Conservation (phyloP, 2,329 filamentous ascomycete species). For the Neonectria punicea region DNA sequence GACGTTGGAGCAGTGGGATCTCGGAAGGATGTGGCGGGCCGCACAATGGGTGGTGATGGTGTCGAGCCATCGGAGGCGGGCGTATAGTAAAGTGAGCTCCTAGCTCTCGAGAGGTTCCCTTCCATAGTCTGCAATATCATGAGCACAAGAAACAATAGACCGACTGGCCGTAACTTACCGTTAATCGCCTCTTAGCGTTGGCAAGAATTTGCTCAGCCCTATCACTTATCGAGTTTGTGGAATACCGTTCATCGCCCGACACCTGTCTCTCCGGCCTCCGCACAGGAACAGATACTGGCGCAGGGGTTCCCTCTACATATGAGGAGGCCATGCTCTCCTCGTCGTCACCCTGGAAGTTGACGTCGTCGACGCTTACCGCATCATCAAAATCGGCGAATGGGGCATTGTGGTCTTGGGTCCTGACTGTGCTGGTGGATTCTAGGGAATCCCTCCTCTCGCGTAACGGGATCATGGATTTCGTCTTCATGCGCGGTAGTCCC, state of each 20-base stretch:
- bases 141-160: conserved; percentile 18
- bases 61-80: conserved; percentile 61
- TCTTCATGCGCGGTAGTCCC: conserved; percentile 55
- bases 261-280: conserved; percentile 29
- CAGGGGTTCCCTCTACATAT: conserved; percentile 59
- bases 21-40: conserved; percentile 40
- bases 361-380: conserved; percentile 69
- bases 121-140: conserved; percentile 80
- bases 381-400: conserved; percentile 72
- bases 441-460: conserved; percentile 65
- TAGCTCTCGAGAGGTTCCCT: conserved; percentile 84
- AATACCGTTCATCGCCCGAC: conserved; percentile 67
- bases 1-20: conserved; percentile 32
- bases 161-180: conserved; percentile 65
- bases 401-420: conserved; percentile 59
- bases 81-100: conserved; percentile 68
- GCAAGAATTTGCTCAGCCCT: conserved; percentile 91
- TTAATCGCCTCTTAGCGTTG: conserved; percentile 89
- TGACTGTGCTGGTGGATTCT: conserved; percentile 71
- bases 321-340: conserved; percentile 73
- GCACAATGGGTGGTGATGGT: conserved; percentile 60
- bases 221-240: conserved; percentile 80
- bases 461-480: conserved; percentile 54
- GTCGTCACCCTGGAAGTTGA: conserved; percentile 74
- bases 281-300: conserved; percentile 32